A percentile compares a stretch with the other conserved stretches of the same genome.
These are phyloP conservation scores for Zygoascus ofunaensis DNA, from an alignment of 805 yeast species.

Conservation along the genomic window DNA sequence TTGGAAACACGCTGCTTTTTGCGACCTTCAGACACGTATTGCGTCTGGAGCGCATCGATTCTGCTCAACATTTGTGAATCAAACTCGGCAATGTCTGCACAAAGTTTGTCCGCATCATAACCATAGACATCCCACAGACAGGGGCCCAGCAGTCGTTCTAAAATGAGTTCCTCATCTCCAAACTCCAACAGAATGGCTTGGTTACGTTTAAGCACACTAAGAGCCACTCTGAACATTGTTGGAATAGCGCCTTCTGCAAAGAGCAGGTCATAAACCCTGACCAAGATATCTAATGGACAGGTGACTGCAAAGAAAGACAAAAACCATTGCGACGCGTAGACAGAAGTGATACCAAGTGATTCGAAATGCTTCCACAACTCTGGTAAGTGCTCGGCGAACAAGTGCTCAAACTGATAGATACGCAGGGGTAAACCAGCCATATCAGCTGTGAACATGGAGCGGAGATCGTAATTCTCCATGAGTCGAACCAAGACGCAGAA, in stretches of 20 bases:
- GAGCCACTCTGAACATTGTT: slow-evolving; percentile 46
- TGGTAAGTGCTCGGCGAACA: slow-evolving; percentile 35
- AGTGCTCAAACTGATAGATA: slow-evolving; percentile 41
- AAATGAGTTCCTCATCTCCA: slow-evolving; percentile 34
- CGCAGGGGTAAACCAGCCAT: slow-evolving; percentile 46
- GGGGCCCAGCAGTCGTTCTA: slow-evolving; percentile 34
- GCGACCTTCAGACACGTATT: not conserved
- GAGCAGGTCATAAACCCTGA: slow-evolving; percentile 43
- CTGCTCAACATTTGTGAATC: not conserved
- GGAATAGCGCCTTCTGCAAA: slow-evolving; percentile 46
- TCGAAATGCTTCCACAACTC: slow-evolving; percentile 38
- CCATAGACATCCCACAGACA: slow-evolving; percentile 36
- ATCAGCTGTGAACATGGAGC: slow-evolving; percentile 45
- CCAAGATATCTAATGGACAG: slow-evolving; percentile 45
- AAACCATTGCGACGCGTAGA: slow-evolving; percentile 59
- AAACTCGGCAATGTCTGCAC: slow-evolving; percentile 24
- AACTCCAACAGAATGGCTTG: slow-evolving; percentile 30
- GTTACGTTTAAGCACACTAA: slow-evolving; percentile 44
- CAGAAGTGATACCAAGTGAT: slow-evolving; percentile 35
- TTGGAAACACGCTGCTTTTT: not conserved
- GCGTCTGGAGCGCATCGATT: not conserved
- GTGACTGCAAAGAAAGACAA: slow-evolving; percentile 50
- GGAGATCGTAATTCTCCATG: slow-evolving; percentile 51
- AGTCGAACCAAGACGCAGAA: slow-evolving; percentile 44
- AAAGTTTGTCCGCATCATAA: slow-evolving; percentile 30